phyloP scores from a whole-genome alignment of 164 flowering plant species.

The Litsea cubeba region DNA sequence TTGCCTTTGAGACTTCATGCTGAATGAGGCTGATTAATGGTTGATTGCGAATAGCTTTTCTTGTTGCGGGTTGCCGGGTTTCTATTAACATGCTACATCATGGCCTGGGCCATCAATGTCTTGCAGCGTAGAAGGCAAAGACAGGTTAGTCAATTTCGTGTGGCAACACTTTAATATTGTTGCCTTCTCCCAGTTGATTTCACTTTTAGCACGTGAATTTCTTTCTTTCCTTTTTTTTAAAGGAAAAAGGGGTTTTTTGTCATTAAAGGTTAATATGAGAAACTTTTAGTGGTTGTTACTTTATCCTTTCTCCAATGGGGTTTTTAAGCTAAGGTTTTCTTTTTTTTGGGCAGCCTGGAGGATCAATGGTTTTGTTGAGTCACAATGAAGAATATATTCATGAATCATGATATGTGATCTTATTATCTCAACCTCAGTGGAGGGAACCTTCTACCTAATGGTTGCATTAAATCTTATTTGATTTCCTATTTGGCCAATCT shows the following conservation, averaged over 20 bases:
- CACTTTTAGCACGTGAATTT: background rate
- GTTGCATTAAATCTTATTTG: too few relatives aligned
- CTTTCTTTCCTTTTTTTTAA: background rate
- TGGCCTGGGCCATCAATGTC: slow-evolving; percentile 94
- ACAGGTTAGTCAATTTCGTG: slow-evolving; percentile 36
- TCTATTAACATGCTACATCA: slow-evolving; percentile 88
- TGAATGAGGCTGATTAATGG: background rate
- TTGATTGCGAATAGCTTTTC: slow-evolving; percentile 57
- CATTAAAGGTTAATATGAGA: background rate
- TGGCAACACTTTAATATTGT: background rate
- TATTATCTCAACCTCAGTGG: too few relatives aligned
- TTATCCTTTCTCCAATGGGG: background rate
- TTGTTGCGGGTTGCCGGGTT: slow-evolving; percentile 90
- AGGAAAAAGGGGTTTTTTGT: background rate
- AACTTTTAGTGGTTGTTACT: background rate
- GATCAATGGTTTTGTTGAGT: background rate
- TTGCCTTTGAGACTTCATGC: background rate
- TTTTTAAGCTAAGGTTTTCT: background rate
- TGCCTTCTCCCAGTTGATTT: background rate
- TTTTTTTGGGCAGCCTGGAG: background rate
- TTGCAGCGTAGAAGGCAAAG: slow-evolving; percentile 80
- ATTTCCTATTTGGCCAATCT: too few relatives aligned
- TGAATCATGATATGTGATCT: too few relatives aligned
- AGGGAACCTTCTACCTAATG: too few relatives aligned
- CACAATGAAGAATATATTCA: too few relatives aligned